Evolutionary conservation across 306 rosid genomes (phyloP).

Genomic region (Glycine soja): DNA sequence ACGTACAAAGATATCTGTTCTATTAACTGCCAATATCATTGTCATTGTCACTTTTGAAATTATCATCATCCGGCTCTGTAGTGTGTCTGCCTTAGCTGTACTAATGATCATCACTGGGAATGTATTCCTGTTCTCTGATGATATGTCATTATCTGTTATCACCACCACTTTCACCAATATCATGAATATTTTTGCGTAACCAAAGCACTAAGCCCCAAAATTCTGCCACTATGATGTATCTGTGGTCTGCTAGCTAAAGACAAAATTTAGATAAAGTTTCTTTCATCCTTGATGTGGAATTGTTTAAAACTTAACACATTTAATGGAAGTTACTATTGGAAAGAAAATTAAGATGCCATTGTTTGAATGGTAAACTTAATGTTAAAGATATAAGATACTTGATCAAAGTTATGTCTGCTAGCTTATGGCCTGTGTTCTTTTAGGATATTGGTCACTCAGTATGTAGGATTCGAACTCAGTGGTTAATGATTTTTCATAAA

Average conservation of each 20-base stretch:
- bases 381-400: not conserved
- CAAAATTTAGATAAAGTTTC: not conserved
- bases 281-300: not conserved
- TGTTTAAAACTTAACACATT: no score
- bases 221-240: not conserved
- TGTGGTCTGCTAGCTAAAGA: not conserved
- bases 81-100: not conserved
- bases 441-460: not conserved
- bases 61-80: not conserved
- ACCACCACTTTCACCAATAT: constrained; percentile 13
- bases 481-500: not conserved
- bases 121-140: no score
- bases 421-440: no score
- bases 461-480: constrained; percentile 10
- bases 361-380: no score
- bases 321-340: no score
- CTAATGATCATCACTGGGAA: no score
- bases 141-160: not conserved
- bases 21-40: not conserved
- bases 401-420: not conserved
- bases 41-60: not conserved
- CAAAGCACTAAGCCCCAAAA: no score
- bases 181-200: not conserved
- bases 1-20: not conserved
- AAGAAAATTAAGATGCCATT: no score